Evolutionary conservation across 2,329 filamentous ascomycete genomes (phyloP).

Genomic region (Ceratocystis papillata): DNA sequence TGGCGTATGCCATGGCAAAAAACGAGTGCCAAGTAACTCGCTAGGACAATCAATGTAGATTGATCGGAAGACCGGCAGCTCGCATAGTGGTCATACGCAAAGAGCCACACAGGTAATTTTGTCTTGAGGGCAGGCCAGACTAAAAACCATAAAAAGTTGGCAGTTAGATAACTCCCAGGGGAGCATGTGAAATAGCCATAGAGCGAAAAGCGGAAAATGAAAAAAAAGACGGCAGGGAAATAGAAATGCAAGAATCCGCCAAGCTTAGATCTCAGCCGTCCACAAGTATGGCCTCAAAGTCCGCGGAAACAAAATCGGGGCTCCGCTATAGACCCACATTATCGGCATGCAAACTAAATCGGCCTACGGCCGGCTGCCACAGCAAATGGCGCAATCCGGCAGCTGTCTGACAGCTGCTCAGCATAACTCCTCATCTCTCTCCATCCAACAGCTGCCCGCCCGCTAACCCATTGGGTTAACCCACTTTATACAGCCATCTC

Average conservation of each 20-base stretch:
- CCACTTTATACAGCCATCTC: background rate
- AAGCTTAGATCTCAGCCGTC: background rate
- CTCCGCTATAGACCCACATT: background rate
- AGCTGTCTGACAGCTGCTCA: background rate
- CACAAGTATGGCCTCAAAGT: background rate
- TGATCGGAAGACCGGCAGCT: background rate
- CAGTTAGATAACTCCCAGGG: no score
- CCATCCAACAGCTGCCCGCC: background rate
- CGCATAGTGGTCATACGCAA: no score
- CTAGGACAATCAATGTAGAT: background rate
- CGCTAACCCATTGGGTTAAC: background rate
- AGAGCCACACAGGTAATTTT: no score
- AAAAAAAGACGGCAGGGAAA: background rate
- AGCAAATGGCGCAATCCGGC: no score
- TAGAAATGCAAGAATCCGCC: background rate
- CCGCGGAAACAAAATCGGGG: conserved; percentile 9
- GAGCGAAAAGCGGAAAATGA: no score
- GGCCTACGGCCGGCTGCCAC: background rate
- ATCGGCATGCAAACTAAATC: background rate
- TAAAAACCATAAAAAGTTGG: no score
- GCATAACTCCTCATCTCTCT: background rate
- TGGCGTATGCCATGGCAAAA: conserved; percentile 1
- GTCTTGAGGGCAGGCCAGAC: no score
- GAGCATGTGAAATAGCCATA: no score
- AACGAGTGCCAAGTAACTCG: background rate